Evolutionary conservation across 331 rosid genomes (phyloP).

Genomic region (Telfairia occidentalis): DNA sequence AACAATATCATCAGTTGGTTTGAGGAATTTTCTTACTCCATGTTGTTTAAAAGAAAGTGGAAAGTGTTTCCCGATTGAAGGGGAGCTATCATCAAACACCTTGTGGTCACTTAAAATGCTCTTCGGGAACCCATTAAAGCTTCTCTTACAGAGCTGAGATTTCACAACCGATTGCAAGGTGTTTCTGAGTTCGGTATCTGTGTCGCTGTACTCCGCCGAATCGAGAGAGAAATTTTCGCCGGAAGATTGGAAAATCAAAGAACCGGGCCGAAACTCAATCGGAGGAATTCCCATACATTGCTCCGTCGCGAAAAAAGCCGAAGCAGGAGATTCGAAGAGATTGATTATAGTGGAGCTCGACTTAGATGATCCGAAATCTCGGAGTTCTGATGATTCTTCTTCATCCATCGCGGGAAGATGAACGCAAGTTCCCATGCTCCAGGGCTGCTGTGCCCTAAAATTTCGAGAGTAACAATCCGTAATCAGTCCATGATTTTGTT

Average conservation of each 20-base stretch:
- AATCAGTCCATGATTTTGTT: background rate
- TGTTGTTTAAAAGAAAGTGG: conserved; percentile 26
- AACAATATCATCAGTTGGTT: background rate
- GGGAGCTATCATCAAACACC: conserved; percentile 9
- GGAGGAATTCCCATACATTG: conserved; percentile 13
- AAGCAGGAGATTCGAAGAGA: conserved; percentile 8
- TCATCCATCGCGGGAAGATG: background rate
- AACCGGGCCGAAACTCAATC: background rate
- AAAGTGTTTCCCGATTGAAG: conserved; percentile 20
- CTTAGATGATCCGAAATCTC: background rate
- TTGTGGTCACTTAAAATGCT: conserved; percentile 14
- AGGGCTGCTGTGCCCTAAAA: background rate
- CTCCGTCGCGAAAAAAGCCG: conserved; percentile 6
- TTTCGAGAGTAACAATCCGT: background rate
- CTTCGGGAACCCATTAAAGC: conserved; percentile 14
- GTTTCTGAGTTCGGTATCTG: conserved; percentile 34
- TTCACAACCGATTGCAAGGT: conserved; percentile 55
- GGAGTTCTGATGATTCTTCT: background rate
- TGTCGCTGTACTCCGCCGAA: conserved; percentile 24
- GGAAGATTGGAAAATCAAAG: conserved; percentile 21
- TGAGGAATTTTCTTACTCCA: conserved; percentile 21
- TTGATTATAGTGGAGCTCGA: conserved; percentile 1
- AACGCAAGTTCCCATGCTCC: conserved; percentile 1
- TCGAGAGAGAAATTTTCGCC: conserved; percentile 24
- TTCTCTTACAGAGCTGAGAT: conserved; percentile 32